Percentiles rank a stretch among this genome's conserved stretches.
phyloP scores from a whole-genome alignment of 1,284 basidiomycete genomes.

The Microbotryum scabiosae region DNA sequence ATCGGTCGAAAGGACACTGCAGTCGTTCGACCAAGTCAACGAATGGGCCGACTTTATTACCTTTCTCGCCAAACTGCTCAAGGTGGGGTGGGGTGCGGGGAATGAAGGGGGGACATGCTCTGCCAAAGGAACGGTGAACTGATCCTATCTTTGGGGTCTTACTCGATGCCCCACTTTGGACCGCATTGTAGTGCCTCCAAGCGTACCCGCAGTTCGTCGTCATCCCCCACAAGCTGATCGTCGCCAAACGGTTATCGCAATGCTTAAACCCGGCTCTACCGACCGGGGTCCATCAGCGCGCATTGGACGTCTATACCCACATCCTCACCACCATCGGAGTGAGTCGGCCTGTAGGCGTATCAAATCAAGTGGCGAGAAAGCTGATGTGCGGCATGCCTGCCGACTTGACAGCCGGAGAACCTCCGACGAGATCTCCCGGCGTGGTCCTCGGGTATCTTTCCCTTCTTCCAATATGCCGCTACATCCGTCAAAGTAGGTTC shows the following conservation, averaged over 20 bases:
- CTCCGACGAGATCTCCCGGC: slow-evolving; percentile 77
- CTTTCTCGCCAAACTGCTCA: slow-evolving; percentile 88
- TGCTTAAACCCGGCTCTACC: slow-evolving; percentile 95
- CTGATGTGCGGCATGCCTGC: not conserved
- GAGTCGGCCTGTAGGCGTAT: slow-evolving; percentile 37
- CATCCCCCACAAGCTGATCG: slow-evolving; percentile 88
- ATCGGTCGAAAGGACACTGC: slow-evolving; percentile 83
- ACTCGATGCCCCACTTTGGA: not conserved
- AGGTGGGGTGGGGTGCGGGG: slow-evolving; percentile 49
- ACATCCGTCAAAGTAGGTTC: slow-evolving; percentile 73
- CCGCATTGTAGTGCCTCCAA: slow-evolving; percentile 65
- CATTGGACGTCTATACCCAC: slow-evolving; percentile 89
- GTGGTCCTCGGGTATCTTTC: slow-evolving; percentile 94
- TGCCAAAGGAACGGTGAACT: not conserved
- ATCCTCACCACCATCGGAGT: slow-evolving; percentile 84
- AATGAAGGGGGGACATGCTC: too few species aligned
- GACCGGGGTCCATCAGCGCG: slow-evolving; percentile 90
- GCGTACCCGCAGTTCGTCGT: slow-evolving; percentile 84
- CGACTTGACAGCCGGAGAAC: slow-evolving; percentile 61
- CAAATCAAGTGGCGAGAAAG: not conserved
- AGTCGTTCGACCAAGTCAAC: slow-evolving; percentile 89
- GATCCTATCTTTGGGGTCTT: not conserved
- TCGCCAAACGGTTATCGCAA: slow-evolving; percentile 90
- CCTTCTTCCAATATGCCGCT: slow-evolving; percentile 96
- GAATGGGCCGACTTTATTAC: slow-evolving; percentile 99